Evolutionary conservation across 495 filamentous ascomycete genomes (phyloP).

Genomic region (Echria macrotheca): DNA sequence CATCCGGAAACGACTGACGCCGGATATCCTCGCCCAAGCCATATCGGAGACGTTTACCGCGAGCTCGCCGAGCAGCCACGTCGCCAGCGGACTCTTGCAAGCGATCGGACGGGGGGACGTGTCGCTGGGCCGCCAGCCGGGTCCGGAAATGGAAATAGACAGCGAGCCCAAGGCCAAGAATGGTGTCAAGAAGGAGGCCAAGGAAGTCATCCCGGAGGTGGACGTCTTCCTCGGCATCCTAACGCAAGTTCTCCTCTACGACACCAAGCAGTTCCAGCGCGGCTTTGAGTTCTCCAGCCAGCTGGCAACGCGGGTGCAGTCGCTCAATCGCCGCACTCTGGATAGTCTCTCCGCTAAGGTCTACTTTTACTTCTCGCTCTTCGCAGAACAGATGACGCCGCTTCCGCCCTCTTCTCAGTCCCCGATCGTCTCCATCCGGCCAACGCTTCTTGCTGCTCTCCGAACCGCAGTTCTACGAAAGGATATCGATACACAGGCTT

Average conservation of each 20-base stretch:
- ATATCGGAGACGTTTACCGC: constrained; percentile 73
- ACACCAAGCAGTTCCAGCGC: constrained; percentile 68
- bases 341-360: constrained; percentile 91
- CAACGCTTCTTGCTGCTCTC: constrained; percentile 78
- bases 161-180: constrained; percentile 51
- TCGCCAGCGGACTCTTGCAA: constrained; percentile 63
- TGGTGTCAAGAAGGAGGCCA: constrained; percentile 51
- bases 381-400: constrained; percentile 82
- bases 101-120: constrained; percentile 60
- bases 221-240: constrained; percentile 90
- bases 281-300: constrained; percentile 78
- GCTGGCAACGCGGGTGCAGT: constrained; percentile 77
- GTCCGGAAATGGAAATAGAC: constrained; percentile 74
- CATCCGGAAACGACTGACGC: constrained; percentile 81
- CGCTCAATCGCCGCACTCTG: constrained; percentile 85
- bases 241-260: constrained; percentile 82
- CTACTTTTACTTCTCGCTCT: constrained; percentile 96
- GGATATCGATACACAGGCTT: constrained; percentile 92
- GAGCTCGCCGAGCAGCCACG: constrained; percentile 47
- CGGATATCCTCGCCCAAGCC: constrained; percentile 72
- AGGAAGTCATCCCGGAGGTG: constrained; percentile 81
- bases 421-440: constrained; percentile 76
- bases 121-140: constrained; percentile 48
- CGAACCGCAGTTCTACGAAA: constrained; percentile 91
- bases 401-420: constrained; percentile 82